Percentiles rank a stretch among this genome's conserved stretches.
Conservation (phyloP, 768 basidiomycete species). For the Suillus clintonianus region DNA sequence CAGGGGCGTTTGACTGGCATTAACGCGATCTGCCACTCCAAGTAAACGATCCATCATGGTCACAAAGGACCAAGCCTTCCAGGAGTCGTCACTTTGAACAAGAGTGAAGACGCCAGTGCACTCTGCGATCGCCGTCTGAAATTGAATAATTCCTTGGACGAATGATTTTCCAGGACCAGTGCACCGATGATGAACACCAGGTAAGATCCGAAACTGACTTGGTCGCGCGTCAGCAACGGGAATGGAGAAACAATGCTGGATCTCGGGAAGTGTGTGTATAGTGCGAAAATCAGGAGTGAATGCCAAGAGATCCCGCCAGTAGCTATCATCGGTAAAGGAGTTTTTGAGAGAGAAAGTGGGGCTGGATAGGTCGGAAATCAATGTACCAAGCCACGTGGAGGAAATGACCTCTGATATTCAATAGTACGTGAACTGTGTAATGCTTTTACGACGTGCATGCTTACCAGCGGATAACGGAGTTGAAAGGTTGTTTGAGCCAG, state of each 20-base stretch:
- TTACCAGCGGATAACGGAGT: neutral
- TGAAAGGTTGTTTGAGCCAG: neutral
- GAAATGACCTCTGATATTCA: neutral
- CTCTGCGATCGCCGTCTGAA: neutral
- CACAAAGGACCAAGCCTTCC: conserved; percentile 5
- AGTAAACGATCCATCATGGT: conserved; percentile 3
- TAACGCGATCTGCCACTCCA: neutral
- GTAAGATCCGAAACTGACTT: neutral
- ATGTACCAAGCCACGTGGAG: neutral
- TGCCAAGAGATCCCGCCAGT: conserved; percentile 6
- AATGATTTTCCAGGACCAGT: neutral
- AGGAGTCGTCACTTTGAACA: neutral
- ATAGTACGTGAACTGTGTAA: no score
- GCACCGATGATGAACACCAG: neutral
- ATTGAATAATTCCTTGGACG: conserved; percentile 3
- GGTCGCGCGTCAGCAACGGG: neutral
- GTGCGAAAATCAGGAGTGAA: conserved; percentile 5
- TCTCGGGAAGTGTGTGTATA: neutral
- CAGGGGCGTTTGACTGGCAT: neutral
- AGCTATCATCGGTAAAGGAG: conserved; percentile 1
- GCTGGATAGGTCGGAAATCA: neutral
- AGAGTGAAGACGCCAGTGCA: conserved; percentile 4
- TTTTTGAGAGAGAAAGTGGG: neutral
- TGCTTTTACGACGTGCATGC: no score
- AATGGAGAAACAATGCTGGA: neutral